phyloP scores from a whole-genome alignment of 164 flowering plant species.

The Umbilicus rupestris region DNA sequence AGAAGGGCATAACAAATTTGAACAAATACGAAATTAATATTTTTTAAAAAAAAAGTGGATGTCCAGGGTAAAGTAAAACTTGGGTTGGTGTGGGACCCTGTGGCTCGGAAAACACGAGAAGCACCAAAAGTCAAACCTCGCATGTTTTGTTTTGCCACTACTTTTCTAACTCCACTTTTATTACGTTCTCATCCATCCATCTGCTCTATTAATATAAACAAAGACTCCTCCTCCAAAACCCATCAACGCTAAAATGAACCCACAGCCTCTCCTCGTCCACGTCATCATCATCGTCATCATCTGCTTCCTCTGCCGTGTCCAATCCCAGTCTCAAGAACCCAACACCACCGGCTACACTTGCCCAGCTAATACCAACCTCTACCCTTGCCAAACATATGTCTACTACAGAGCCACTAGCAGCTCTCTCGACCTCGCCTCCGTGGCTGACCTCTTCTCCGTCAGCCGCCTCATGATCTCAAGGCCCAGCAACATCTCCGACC shows the following conservation, averaged over 20 bases:
- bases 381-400: conserved; percentile 60
- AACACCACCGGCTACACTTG: conserved; percentile 49
- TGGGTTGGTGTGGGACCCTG: too few species aligned
- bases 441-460: conserved; percentile 65
- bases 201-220: background rate
- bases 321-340: conserved; percentile 11
- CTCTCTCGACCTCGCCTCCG: conserved; percentile 38
- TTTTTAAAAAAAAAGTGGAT: too few species aligned
- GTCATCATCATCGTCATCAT: background rate
- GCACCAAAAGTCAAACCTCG: too few species aligned
- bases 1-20: too few species aligned
- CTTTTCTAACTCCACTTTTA: too few species aligned
- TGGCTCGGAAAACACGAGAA: too few species aligned
- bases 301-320: background rate
- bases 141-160: too few species aligned
- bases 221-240: background rate
- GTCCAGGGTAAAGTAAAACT: too few species aligned
- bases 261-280: background rate
- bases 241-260: background rate
- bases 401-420: conserved; percentile 50
- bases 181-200: too few species aligned
- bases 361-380: conserved; percentile 16
- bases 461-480: conserved; percentile 56
- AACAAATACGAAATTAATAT: too few species aligned
- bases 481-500: conserved; percentile 67